Base-by-base conservation (phyloP, 148 eudicot species). In the Vaccinium darrowii region DNA sequence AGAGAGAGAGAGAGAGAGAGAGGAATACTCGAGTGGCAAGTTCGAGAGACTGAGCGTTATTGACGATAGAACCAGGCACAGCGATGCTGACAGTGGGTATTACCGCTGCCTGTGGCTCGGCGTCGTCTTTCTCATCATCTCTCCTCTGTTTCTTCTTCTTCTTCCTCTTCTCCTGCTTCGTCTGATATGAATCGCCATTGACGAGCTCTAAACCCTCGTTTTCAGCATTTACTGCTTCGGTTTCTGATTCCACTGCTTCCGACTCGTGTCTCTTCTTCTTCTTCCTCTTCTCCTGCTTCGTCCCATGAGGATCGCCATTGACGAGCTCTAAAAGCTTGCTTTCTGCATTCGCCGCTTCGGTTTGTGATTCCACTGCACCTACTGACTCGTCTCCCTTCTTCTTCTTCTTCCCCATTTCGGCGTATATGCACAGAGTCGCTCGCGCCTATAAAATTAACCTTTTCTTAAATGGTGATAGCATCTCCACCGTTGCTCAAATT, bases 11-110 rank as follows among this genome's bases (percentile, higher is more conserved):
- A 75, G 78, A 72, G 49, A 85, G 43, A 7, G 51, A 30, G 53
- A n/a, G 39, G 49, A 15, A n/a, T 92, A 97, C 98, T n/a, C 96
- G 91, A 57, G 99, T 97, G 27, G 98, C 98, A 79, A 97, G 99
- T 83, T 95, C 99, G 69, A 92, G 89, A 56, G 99, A 95, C 88
- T 97, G 99, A 52, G 99, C 91, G 76, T 97, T 97, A 65, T 92
- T 91, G 1, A 97, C 93, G 83, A 97, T 94, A 8, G 99, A 92
- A 81, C 98, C 95, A 8, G 98, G 90, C 62, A 97, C 72, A 1
- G 99, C 98, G 79, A 97, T 86, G 85, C 91, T 91, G 30, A 97
- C 89, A 0, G 98, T 95, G 19, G 98, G 91, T 9, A 53, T 84
- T 75, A 86, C 84, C 71, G 71, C 4, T 23, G 71, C 71, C 67